Base-by-base conservation (phyloP, 148 eudicot species). In the Camellia lanceoleosa region DNA sequence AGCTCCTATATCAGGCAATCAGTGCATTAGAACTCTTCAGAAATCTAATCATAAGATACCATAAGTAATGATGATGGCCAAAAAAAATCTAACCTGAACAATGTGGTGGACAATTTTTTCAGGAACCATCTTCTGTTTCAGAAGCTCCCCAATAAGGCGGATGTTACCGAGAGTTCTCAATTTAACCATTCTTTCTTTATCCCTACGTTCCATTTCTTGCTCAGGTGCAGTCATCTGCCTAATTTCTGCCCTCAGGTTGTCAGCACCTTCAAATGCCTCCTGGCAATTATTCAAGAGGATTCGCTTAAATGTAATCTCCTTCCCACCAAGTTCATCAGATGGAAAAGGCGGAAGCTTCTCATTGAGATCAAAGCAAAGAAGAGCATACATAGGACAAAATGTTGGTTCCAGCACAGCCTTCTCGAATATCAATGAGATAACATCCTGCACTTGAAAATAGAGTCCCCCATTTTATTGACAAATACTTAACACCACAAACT, bases 241-340 rank as follows among this genome's bases (percentile, higher is more conserved):
- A 10, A 84, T 73, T 83, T 94, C 99, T 73, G 84, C 95, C 91
- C 95, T 89, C 60, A 94, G 82, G 41, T 88, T 81, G 76, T 89
- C 98, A 73, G 94, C 94, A 80, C 99, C 99, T 90, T 97, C 99
- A 84, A 97, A 94, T 43, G 92, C 99, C 88, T 94, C 99, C 81
- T 97, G 99, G 81, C 99, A 97, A 74, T 74, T 92, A 80, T 94
- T 94, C 87, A 97, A 82, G 49, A 97, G 95, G 63, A 90, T 84
- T 78, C 99, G 91, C 90, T 97, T 97, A 71, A 97, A 97, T 8
- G 95, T 97, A 62, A 97, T 85, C 75, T 86, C 91, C 85, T 88
- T 97, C 4, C 91, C 98, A 56, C 92, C 96, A 52, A 89, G 91
- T 81, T 94, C 93, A 42, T 97, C 99, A 8, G 99, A 76, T 66